These are phyloP conservation scores for Lipomyces yamadae DNA, from an alignment of 805 yeast species.

Conservation along the genomic window DNA sequence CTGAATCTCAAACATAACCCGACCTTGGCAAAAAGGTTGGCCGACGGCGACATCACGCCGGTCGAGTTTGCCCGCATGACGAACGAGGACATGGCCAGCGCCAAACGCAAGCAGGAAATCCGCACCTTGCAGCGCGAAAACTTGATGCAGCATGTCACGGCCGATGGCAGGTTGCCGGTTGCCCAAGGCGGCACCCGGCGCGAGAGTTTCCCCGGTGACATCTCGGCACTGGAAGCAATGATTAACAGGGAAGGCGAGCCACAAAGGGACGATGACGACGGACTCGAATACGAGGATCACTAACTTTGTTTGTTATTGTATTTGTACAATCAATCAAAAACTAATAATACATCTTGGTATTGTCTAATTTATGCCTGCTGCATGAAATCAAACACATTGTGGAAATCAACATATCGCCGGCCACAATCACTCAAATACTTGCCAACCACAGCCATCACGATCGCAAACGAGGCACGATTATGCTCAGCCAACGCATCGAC, in stretches of 20 bases:
- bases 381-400: slow-evolving; percentile 59
- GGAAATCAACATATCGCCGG: slow-evolving; percentile 86
- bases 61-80: slow-evolving; percentile 25
- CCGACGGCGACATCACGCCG: slow-evolving; percentile 16
- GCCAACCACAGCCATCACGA: slow-evolving; percentile 62
- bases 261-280: slow-evolving; percentile 4
- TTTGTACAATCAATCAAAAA: too few species aligned
- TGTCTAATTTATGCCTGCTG: neutral
- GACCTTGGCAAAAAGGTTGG: slow-evolving; percentile 12
- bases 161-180: slow-evolving; percentile 8
- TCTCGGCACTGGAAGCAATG: slow-evolving; percentile 2
- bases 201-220: slow-evolving; percentile 1
- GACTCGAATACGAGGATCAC: slow-evolving; percentile 15
- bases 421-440: slow-evolving; percentile 82
- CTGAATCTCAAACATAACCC: slow-evolving; percentile 41
- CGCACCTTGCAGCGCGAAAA: slow-evolving; percentile 15
- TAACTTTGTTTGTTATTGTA: neutral
- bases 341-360: too few species aligned
- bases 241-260: neutral
- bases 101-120: neutral
- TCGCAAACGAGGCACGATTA: slow-evolving; percentile 64
- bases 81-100: slow-evolving; percentile 23
- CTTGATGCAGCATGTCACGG: slow-evolving; percentile 11
- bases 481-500: slow-evolving; percentile 78
- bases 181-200: neutral